Evolutionary conservation across 495 filamentous ascomycete genomes (phyloP).

Genomic region (Aspergillus heteromorphus): DNA sequence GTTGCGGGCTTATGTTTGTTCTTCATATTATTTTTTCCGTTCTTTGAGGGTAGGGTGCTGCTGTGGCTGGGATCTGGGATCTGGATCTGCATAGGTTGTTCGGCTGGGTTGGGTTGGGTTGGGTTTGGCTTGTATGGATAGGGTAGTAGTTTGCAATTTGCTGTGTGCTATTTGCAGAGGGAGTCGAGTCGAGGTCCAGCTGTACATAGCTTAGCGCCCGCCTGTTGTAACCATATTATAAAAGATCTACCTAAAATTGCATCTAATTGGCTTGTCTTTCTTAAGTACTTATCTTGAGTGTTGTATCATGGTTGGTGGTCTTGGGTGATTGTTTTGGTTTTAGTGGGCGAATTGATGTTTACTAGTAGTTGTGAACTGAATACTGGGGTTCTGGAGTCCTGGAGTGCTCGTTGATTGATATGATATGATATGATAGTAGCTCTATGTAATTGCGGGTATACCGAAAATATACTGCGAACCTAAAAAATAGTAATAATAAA

Average conservation of each 20-base stretch:
- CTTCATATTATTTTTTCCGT: constrained; percentile 23
- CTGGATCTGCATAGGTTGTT: constrained; percentile 8
- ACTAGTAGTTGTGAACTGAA: no score
- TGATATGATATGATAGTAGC: no score
- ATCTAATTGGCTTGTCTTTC: constrained; percentile 6
- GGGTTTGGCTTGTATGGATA: constrained; percentile 17
- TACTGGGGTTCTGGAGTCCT: no score
- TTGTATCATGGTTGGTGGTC: no score
- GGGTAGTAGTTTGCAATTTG: constrained; percentile 8
- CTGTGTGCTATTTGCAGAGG: background rate
- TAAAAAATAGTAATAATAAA: background rate
- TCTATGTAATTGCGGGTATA: background rate
- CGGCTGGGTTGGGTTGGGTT: no score
- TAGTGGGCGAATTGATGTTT: no score
- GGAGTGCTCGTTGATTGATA: no score
- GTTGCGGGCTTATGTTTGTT: constrained; percentile 21
- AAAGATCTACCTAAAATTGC: constrained; percentile 16
- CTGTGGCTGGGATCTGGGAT: constrained; percentile 17
- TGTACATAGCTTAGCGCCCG: constrained; percentile 22
- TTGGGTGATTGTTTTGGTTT: no score
- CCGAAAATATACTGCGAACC: constrained; percentile 1
- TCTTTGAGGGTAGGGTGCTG: constrained; percentile 23
- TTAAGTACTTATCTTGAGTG: no score
- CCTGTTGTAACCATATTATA: constrained; percentile 27
- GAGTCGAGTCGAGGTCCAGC: constrained; percentile 9